Conservation (phyloP, 1,284 basidiomycete species). For the Apiotrichum gamsii region DNA sequence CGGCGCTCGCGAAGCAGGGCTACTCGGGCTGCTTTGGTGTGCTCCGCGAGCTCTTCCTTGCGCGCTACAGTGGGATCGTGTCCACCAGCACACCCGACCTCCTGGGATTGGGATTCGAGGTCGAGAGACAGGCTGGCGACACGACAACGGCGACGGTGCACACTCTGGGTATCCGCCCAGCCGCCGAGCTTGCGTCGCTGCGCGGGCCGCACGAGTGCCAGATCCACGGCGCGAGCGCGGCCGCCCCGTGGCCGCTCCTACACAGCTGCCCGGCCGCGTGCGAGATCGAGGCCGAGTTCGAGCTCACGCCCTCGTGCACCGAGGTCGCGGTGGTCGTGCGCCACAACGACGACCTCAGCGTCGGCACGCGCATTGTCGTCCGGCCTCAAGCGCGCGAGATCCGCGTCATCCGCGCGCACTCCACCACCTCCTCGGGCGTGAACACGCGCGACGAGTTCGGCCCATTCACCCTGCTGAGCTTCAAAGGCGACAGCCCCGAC, state of each 20-base stretch:
- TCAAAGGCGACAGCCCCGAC: no score
- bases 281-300: background rate
- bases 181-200: slow-evolving; percentile 4
- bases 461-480: slow-evolving; percentile 11
- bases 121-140: background rate
- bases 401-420: slow-evolving; percentile 2
- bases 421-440: background rate
- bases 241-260: background rate
- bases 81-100: background rate
- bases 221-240: background rate
- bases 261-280: slow-evolving; percentile 1
- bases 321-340: slow-evolving; percentile 3
- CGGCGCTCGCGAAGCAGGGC: slow-evolving; percentile 4
- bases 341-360: background rate
- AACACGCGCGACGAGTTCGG: slow-evolving; percentile 8
- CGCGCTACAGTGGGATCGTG: background rate
- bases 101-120: slow-evolving; percentile 4
- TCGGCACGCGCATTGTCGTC: slow-evolving; percentile 9
- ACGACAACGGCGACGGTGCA: background rate
- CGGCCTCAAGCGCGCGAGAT: background rate
- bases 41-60: slow-evolving; percentile 19
- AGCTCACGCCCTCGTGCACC: background rate
- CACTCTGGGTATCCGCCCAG: slow-evolving; percentile 15
- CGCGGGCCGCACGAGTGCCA: background rate
- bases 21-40: slow-evolving; percentile 22